phyloP scores from a whole-genome alignment of 1,139 yeast species.

The Kazachstania sp. region DNA sequence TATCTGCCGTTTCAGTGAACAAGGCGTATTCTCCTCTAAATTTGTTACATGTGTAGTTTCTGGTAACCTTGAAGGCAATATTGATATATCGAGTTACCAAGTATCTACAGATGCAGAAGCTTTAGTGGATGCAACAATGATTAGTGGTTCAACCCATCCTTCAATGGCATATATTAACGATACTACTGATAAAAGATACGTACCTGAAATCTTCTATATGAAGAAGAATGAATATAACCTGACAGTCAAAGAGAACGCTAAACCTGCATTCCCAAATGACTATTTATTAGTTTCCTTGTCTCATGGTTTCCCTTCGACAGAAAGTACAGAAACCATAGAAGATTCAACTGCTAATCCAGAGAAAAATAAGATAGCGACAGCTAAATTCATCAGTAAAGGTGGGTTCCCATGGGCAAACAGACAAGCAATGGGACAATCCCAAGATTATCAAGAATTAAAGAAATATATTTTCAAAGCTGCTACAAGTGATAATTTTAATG shows the following conservation, averaged over 20 bases:
- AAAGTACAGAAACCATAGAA: constrained; percentile 12
- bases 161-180: constrained; percentile 75
- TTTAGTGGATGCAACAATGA: constrained; percentile 73
- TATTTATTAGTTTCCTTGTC: constrained; percentile 80
- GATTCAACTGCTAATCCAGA: constrained; percentile 29
- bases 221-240: constrained; percentile 82
- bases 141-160: constrained; percentile 86
- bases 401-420: constrained; percentile 72
- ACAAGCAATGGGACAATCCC: constrained; percentile 63
- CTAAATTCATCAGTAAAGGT: constrained; percentile 33
- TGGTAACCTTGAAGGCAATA: constrained; percentile 79
- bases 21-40: constrained; percentile 73
- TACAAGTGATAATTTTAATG: constrained; percentile 26
- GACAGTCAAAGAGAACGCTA: constrained; percentile 80
- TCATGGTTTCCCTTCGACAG: constrained; percentile 71
- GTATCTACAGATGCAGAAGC: constrained; percentile 86
- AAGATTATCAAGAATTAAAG: constrained; percentile 48
- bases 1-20: constrained; percentile 51
- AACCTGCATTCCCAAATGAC: constrained; percentile 94
- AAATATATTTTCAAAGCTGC: constrained; percentile 40
- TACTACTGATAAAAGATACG: constrained; percentile 64
- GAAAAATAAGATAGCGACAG: constrained; percentile 23
- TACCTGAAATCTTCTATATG: constrained; percentile 87
- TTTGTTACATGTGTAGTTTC: constrained; percentile 89
- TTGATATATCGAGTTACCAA: constrained; percentile 86